These are phyloP conservation scores for Cordyceps fumosorosea DNA, from an alignment of 2,329 filamentous ascomycete species.

Conservation along the genomic window DNA sequence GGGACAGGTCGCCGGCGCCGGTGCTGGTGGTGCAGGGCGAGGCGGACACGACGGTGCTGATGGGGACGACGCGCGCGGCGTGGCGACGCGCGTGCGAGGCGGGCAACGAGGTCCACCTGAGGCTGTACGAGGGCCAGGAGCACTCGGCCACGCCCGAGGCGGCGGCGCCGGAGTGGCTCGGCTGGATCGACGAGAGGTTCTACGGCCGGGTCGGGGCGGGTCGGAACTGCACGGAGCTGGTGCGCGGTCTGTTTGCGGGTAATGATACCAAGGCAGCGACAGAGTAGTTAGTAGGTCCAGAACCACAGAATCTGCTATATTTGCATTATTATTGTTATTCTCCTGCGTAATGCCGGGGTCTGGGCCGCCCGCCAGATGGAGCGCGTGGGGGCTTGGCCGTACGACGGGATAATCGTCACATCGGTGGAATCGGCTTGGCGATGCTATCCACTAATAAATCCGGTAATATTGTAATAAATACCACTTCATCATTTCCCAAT, in stretches of 20 bases:
- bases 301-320: neutral
- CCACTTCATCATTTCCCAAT: neutral
- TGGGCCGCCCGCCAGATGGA: no score
- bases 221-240: neutral
- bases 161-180: conserved; percentile 5
- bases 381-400: neutral
- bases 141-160: conserved; percentile 10
- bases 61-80: conserved; percentile 4
- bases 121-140: conserved; percentile 7
- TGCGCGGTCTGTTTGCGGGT: neutral
- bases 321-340: neutral
- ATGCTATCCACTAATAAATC: neutral
- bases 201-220: neutral
- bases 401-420: no score
- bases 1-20: conserved; percentile 11
- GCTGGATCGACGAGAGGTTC: conserved; percentile 10
- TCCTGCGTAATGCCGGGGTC: neutral
- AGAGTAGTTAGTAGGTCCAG: neutral
- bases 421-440: neutral
- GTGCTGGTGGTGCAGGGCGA: conserved; percentile 14
- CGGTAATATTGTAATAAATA: neutral
- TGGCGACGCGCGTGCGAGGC: conserved; percentile 1
- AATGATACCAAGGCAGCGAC: neutral
- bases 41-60: conserved; percentile 12
- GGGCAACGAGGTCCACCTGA: conserved; percentile 14